Percentiles rank a stretch among this genome's conserved stretches.
phyloP scores from a whole-genome alignment of 2,329 filamentous ascomycete genomes.

The Penicillium sp. region DNA sequence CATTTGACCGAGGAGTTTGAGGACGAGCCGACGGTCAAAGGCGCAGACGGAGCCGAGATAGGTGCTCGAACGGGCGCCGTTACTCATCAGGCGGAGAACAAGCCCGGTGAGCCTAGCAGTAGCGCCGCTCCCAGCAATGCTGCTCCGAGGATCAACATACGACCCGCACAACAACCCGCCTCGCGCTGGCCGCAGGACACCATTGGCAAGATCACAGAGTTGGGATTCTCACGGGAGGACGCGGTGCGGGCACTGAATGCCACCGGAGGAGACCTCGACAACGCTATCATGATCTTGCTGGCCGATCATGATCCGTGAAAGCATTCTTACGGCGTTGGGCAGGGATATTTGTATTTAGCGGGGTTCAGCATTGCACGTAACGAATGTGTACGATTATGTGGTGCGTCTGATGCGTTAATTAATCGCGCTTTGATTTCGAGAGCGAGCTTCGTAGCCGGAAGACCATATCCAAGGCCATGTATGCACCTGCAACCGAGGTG shows the following conservation, averaged over 20 bases:
- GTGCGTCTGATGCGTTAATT: slow-evolving; percentile 2
- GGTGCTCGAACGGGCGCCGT: slow-evolving; percentile 75
- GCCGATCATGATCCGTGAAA: slow-evolving; percentile 12
- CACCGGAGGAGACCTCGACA: slow-evolving; percentile 80
- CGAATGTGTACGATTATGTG: slow-evolving; percentile 19
- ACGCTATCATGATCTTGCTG: slow-evolving; percentile 78
- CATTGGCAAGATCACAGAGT: slow-evolving; percentile 70
- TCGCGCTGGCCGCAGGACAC: slow-evolving; percentile 57
- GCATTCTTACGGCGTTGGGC: slow-evolving; percentile 13
- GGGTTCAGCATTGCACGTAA: slow-evolving; percentile 11
- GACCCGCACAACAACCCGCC: slow-evolving; percentile 25
- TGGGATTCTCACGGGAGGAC: slow-evolving; percentile 74
- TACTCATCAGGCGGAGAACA: slow-evolving; percentile 34
- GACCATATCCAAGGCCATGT: slow-evolving; percentile 41
- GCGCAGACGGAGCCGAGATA: slow-evolving; percentile 84
- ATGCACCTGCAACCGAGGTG: slow-evolving; percentile 26
- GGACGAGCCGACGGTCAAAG: slow-evolving; percentile 78
- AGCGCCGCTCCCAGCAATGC: slow-evolving; percentile 11
- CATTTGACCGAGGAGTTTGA: slow-evolving; percentile 67
- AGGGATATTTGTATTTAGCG: slow-evolving; percentile 19
- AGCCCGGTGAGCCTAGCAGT: slow-evolving; percentile 1
- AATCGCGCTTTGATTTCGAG: slow-evolving; percentile 32
- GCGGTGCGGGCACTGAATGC: slow-evolving; percentile 79
- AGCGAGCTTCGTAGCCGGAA: slow-evolving; percentile 29
- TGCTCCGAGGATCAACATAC: slow-evolving; percentile 23